Base-by-base conservation (phyloP, 805 yeast genomes). In the baker's yeast (Saccharomyces cerevisiae) region DNA sequence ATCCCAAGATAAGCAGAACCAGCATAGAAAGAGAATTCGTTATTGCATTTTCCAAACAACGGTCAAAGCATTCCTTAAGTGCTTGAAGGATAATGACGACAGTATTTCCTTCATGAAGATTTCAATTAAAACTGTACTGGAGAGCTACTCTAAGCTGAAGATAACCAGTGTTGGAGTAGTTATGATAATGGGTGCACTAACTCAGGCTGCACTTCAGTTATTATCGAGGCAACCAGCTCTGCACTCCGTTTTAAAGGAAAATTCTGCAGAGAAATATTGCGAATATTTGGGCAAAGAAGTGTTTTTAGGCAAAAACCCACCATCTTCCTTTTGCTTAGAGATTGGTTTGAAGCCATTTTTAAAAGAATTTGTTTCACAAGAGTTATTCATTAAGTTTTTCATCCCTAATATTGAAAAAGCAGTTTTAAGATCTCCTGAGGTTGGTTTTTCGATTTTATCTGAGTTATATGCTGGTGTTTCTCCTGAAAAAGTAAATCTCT, bases 381-480 rank as follows among this genome's bases (percentile, higher is more conserved):
- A 69, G 0, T 65, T 69, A 3, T 73, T 83, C 51, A 67, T 64
- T 22, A 57, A 69, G 1, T 51, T 58, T 6, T 62, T 86, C 17
- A 69, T 82, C 6, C 89, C 95, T 1, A 76, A 79, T 21, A 62
- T 91, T 50, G 91, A 87, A 62, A 89, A 86, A 65, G 79, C 91
- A 0, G 75, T 85, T 50, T 73, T 91, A 58, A 79, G 96, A 67
- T 81, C 95, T 2, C 85, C 96, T 0, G 97, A 89, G 63, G 68
- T 74, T 41, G 79, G 88, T 0, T 79, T 89, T 54, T 77, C 76
- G 21, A 65, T 84, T n/a, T 66, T 86, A 2, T 79, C 83, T 3
- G 73, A 76, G 10, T 63, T 89, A 8, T 73, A 57, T 48, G 31
- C 57, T 8, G 76, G 51, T 41, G 50, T 69, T 3, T 51, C 63